A percentile compares a stretch with the other conserved stretches of the same genome.
Evolutionary conservation across 73 alveolate genomes (phyloP).

Genomic region (Paramecium pentaurelia): DNA sequence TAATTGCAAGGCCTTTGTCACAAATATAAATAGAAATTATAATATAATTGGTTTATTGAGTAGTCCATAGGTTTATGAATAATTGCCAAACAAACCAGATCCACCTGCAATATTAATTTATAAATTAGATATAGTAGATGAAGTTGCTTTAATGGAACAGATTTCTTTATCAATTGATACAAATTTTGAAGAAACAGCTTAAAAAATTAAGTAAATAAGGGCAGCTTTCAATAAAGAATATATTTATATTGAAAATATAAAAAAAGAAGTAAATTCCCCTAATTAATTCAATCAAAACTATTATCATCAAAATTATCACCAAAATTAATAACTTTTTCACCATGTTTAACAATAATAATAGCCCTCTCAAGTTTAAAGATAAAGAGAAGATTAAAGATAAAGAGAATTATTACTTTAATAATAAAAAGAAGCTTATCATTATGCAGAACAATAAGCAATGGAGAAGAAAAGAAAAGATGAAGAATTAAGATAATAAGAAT

Average conservation of each 20-base stretch:
- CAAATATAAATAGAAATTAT: not conserved
- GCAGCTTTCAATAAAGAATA: not conserved
- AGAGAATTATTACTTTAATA: not conserved
- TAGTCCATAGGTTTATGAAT: not conserved
- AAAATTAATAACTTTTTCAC: not conserved
- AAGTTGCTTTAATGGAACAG: not conserved
- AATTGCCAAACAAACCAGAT: not conserved
- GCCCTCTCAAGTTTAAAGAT: not conserved
- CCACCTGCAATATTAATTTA: not conserved
- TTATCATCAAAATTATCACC: not conserved
- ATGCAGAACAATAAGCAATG: not conserved
- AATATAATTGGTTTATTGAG: not conserved
- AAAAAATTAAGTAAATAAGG: not conserved
- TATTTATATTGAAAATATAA: not conserved
- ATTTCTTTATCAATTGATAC: not conserved
- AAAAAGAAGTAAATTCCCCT: not conserved
- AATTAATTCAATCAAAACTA: not conserved
- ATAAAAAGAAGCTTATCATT: not conserved
- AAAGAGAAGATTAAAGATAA: not conserved
- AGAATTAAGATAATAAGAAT: not conserved
- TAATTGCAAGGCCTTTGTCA: not conserved
- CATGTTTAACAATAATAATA: not conserved
- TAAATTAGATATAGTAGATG: not conserved
- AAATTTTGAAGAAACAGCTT: not conserved
- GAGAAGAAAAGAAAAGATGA: not conserved